phyloP scores from a whole-genome alignment of 495 filamentous ascomycete genomes.

The Penicillium atrosanguineum region DNA sequence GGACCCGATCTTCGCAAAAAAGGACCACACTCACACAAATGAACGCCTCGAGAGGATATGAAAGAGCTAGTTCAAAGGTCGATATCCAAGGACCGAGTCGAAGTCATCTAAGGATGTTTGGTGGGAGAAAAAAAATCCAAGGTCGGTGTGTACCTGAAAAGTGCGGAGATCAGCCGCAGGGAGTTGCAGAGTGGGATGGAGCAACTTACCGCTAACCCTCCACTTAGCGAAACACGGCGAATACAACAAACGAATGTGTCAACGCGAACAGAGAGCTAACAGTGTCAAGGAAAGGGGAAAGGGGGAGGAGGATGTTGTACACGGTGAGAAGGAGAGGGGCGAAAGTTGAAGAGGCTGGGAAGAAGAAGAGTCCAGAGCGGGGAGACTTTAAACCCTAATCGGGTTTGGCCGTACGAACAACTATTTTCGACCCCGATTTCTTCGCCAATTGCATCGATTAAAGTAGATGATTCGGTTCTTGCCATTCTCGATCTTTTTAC shows the following conservation, averaged over 20 bases:
- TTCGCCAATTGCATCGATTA: background rate
- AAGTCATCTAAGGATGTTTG: conserved; percentile 16
- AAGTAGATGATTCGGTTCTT: background rate
- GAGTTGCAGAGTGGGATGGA: conserved; percentile 27
- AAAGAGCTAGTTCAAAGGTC: background rate
- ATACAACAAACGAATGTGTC: conserved; percentile 28
- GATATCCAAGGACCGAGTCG: conserved; percentile 4
- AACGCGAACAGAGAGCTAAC: conserved; percentile 12
- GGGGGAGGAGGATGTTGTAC: conserved; percentile 37
- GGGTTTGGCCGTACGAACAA: conserved; percentile 19
- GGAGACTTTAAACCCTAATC: conserved; percentile 28
- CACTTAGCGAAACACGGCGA: conserved; percentile 19
- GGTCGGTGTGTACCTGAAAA: conserved; percentile 22
- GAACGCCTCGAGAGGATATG: conserved; percentile 41
- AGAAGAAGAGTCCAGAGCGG: conserved; percentile 28
- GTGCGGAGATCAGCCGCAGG: conserved; percentile 34
- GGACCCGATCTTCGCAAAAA: conserved; percentile 32
- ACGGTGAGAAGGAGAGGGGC: conserved; percentile 31
- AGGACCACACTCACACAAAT: conserved; percentile 39
- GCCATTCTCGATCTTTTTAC: background rate
- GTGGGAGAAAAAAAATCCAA: conserved; percentile 9
- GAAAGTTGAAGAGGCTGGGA: conserved; percentile 29
- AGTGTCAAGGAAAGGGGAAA: conserved; percentile 24
- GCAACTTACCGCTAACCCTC: conserved; percentile 25
- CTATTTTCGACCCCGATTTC: background rate